Evolutionary conservation across 192 early-diverging fungal species (phyloP), one percentile per base, ranked within the genome.

Genomic region (Podila epigama): DNA sequence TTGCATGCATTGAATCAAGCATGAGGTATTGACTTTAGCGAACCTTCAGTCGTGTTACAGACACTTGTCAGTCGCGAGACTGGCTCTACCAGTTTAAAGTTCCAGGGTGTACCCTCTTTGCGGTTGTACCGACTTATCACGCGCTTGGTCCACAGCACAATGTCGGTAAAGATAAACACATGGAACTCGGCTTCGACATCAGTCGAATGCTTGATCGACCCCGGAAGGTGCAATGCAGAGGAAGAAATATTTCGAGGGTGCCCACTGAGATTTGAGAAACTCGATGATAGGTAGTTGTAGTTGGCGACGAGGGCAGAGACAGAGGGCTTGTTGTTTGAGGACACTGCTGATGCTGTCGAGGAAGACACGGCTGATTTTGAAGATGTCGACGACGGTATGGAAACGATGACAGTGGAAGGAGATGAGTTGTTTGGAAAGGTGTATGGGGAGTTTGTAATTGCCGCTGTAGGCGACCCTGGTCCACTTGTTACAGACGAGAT

Each of bases 121-220:
- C 73, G 73, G 33, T 77, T 52, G 35, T 77, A 77, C 3, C 73
- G 66, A 39, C 73, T 68, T 55, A 77, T 68, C 11, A 77, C 73
- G 12, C 73, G n/a, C 28, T 77, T 77, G 20, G 73, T 77, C 73
- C 73, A 77, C 0, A 77, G 44, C 0, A 77, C 61, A 54, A 77
- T 77, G 33, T 77, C 73, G 18, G 73, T 77, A 44, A 77, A 77
- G 32, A 77, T 32, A 64, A 77, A 77, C 44, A 77, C 66, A 27
- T 77, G 73, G 41, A 68, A 77, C 56, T 77, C 73, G 1, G 73
- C 65, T 32, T 68, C 73, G 4, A 58, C 48, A 60, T 77, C 73
- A 0, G 65, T 77, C 32, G 73, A 64, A 56, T 77, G 68, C 48
- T 77, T 77, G 36, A 77, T 77, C 48, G 62, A 42, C 3, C 73